Conservation (phyloP, 75 land plant species). For the Cunninghamia lanceolata region DNA sequence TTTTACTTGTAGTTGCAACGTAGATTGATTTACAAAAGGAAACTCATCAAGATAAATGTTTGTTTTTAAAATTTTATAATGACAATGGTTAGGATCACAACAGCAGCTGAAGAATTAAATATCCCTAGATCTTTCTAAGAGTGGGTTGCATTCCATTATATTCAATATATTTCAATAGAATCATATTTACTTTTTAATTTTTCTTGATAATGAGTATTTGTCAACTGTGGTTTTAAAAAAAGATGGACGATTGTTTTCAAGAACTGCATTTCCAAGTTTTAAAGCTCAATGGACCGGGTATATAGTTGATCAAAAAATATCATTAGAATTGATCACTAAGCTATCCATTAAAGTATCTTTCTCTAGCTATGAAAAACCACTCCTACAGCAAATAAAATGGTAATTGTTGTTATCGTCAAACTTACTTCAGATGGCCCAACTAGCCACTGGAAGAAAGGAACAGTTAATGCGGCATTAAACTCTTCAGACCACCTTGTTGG, state of each 20-base stretch:
- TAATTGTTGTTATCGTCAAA: neutral
- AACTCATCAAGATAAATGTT: neutral
- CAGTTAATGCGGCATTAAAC: conserved; percentile 88
- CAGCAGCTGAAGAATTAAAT: neutral
- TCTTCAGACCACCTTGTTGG: conserved; percentile 94
- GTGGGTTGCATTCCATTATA: neutral
- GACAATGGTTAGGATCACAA: neutral
- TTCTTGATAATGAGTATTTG: neutral
- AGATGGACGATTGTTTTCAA: neutral
- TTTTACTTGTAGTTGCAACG: neutral
- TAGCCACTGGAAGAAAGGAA: conserved; percentile 94
- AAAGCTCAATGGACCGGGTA: too few species aligned
- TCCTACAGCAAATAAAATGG: neutral
- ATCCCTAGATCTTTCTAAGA: neutral
- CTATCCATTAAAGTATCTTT: neutral
- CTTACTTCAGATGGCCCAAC: conserved; percentile 96
- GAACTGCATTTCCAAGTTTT: neutral
- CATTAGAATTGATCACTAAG: neutral
- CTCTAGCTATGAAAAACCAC: neutral
- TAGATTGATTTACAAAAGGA: neutral
- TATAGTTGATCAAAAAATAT: neutral
- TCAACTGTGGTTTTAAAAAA: neutral
- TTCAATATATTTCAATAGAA: neutral
- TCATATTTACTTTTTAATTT: neutral
- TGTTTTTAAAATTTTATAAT: neutral